Evolutionary conservation across 352 stramenopile genomes (phyloP), one percentile per base, ranked within the genome.

Genomic region (Globisporangium cystogenes): DNA sequence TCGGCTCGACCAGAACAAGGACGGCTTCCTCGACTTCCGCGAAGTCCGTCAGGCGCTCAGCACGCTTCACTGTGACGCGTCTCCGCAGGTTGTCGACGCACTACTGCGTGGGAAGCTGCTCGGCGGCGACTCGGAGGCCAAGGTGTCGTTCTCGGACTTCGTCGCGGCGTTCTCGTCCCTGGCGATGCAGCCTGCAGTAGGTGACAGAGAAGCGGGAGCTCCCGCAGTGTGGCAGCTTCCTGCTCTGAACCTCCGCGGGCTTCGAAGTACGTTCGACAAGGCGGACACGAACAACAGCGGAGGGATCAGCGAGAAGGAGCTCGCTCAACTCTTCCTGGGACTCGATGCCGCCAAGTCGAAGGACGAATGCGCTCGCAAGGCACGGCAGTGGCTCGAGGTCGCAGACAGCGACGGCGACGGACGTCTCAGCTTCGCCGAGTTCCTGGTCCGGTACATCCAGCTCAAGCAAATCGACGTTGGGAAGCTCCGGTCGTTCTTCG

Each of bases 381-480:
- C 65, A 3, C 55, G 48, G 31, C 60, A 72, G 37, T 85, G 74
- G 74, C 76, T 85, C 21, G 39, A 20, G 2, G 51, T 59, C 3
- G 68, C 61, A 0, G 71, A 82, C 27, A 18, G 59, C 11, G 59
- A 79, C 21, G 62, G 60, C 4, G 61, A 81, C 21, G 49, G 27
- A 8, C 50, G 51, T 1, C 48, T 91, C 20, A 75, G 37, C 20
- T 88, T 91, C 58, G 65, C 72, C 1, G 74, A 88, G 62, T 91
- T 91, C 36, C 53, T 89, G 5, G 5, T 80, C n/a, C 64, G 78
- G 29, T 91, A 86, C 51, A 44, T 73, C 4, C 63, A 88, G 45
- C 61, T 85, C 12, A 69, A 65, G 1, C 60, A 63, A 2, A 23
- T 68, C 3, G 63, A 76, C 40, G 51, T 87, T 1, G 44, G 57